phyloP scores from a whole-genome alignment of 1,139 yeast genomes.

The Martiniozyma asiatica region DNA sequence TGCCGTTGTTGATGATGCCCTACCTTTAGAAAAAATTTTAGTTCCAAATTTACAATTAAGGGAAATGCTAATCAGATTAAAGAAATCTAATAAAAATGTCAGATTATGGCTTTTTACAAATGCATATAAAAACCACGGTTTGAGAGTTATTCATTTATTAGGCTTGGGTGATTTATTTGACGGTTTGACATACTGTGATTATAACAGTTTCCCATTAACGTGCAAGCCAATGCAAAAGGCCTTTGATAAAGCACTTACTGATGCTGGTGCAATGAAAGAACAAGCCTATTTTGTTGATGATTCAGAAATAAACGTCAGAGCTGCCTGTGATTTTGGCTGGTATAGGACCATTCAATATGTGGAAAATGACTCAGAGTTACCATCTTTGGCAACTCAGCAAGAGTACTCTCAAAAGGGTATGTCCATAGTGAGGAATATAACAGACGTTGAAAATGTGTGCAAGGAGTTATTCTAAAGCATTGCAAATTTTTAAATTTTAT shows the following conservation, averaged over 20 bases:
- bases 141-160: conserved; percentile 59
- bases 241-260: conserved; percentile 43
- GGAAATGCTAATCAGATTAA: conserved; percentile 35
- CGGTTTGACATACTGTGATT: conserved; percentile 89
- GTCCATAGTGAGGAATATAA: conserved; percentile 31
- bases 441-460: conserved; percentile 33
- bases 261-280: conserved; percentile 43
- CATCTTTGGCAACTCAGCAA: conserved; percentile 23
- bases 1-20: conserved; percentile 77
- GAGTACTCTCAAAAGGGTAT: conserved; percentile 33
- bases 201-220: conserved; percentile 44
- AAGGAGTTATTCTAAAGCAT: conserved; percentile 36
- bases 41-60: conserved; percentile 47
- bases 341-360: conserved; percentile 47
- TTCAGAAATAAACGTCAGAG: conserved; percentile 52
- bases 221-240: conserved; percentile 77
- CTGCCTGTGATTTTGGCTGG: conserved; percentile 40
- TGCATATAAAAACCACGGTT: conserved; percentile 84
- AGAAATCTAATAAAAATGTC: conserved; percentile 33
- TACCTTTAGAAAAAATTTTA: conserved; percentile 70
- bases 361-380: conserved; percentile 36
- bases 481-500: no score
- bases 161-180: conserved; percentile 88
- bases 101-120: conserved; percentile 84
- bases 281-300: conserved; percentile 73